Evolutionary conservation across 192 early-diverging fungal genomes (phyloP).

Genomic region (Paraglomus brasilianum): DNA sequence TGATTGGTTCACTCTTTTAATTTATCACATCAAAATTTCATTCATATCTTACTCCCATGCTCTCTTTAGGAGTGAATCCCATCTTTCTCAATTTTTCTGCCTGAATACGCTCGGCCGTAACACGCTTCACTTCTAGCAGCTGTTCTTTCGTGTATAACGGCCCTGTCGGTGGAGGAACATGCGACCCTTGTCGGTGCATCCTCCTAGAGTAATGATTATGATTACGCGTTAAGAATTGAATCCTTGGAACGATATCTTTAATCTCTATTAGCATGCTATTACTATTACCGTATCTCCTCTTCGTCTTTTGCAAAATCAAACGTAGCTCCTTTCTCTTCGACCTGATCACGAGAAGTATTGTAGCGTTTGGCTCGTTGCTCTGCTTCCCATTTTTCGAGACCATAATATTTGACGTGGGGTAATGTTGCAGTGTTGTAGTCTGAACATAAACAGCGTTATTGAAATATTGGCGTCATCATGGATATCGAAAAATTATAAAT

Average conservation of each 20-base stretch:
- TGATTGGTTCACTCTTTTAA: no score
- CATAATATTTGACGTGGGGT: conserved; percentile 61
- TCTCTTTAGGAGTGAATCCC: conserved; percentile 51
- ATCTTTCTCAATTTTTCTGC: conserved; percentile 52
- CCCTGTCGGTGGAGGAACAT: conserved; percentile 5
- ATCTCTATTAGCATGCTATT: no score
- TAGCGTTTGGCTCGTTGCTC: conserved; percentile 47
- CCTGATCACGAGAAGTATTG: conserved; percentile 37
- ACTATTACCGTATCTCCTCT: conserved; percentile 44
- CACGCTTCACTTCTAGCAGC: conserved; percentile 44
- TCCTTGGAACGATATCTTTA: no score
- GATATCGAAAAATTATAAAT: background rate
- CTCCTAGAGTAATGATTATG: no score
- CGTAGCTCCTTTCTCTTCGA: conserved; percentile 19
- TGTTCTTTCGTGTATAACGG: conserved; percentile 44
- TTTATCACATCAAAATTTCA: no score
- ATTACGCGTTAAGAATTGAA: no score
- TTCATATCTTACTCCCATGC: no score
- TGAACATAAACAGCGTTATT: background rate
- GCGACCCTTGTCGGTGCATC: no score
- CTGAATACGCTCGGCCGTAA: conserved; percentile 48
- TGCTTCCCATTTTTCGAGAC: conserved; percentile 51
- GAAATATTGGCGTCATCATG: background rate
- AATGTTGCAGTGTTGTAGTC: conserved; percentile 64
- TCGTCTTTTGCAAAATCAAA: conserved; percentile 55